Conservation (phyloP, 1,284 basidiomycete genomes). For the Omphalotus olearius region DNA sequence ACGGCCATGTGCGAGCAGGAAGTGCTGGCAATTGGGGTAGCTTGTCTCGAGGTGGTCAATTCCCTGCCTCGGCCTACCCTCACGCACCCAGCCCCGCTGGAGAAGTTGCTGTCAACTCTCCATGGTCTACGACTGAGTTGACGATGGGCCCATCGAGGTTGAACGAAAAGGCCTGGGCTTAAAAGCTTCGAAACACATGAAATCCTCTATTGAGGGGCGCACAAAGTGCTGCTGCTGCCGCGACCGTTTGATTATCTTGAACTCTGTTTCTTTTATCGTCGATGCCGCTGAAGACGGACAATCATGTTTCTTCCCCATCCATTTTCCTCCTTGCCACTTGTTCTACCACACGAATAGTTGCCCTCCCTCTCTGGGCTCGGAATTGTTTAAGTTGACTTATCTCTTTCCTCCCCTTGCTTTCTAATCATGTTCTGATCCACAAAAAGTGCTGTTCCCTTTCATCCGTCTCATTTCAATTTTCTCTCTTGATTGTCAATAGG, state of each 20-base stretch:
- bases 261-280: constrained; percentile 1
- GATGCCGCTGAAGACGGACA: constrained; percentile 16
- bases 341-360: neutral
- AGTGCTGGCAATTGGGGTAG: constrained; percentile 75
- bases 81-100: constrained; percentile 52
- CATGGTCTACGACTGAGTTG: constrained; percentile 66
- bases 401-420: constrained; percentile 21
- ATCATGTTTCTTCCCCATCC: neutral
- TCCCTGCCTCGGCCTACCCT: constrained; percentile 49
- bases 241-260: constrained; percentile 4
- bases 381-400: constrained; percentile 16
- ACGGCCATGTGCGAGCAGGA: constrained; percentile 67
- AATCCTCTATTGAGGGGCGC: constrained; percentile 1
- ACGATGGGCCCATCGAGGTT: constrained; percentile 51
- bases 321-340: neutral
- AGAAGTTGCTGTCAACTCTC: constrained; percentile 51
- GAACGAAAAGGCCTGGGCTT: constrained; percentile 61
- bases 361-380: constrained; percentile 3
- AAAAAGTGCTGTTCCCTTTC: constrained; percentile 14
- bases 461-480: constrained; percentile 29
- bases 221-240: neutral
- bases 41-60: constrained; percentile 50
- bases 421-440: constrained; percentile 11
- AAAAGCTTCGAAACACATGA: constrained; percentile 19
- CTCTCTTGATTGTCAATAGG: constrained; percentile 40